Conservation (phyloP, 129 eudicot genomes). For the Pittosporum tobira region DNA sequence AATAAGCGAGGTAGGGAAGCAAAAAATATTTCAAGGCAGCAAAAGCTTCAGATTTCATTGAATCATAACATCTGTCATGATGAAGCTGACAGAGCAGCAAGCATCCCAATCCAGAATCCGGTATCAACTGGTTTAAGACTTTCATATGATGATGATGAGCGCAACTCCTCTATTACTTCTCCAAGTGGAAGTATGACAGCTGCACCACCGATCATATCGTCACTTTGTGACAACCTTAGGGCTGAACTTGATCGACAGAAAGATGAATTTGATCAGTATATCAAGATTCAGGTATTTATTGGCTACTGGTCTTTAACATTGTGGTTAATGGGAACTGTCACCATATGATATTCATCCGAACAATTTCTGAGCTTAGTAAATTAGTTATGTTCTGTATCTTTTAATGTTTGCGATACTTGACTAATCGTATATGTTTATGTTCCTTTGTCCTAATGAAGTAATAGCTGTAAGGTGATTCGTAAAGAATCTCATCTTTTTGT, state of each 20-base stretch:
- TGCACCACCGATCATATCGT: conserved; percentile 51
- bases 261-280: conserved; percentile 70
- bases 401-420: neutral
- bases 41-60: conserved; percentile 63
- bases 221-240: conserved; percentile 59
- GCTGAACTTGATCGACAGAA: conserved; percentile 72
- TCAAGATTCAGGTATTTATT: conserved; percentile 67
- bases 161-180: conserved; percentile 81
- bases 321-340: too few relatives aligned
- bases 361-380: neutral
- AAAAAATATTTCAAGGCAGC: conserved; percentile 60
- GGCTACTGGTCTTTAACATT: too few relatives aligned
- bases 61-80: conserved; percentile 49
- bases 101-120: conserved; percentile 52
- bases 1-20: conserved; percentile 55
- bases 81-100: conserved; percentile 53
- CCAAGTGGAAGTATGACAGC: conserved; percentile 89
- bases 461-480: too few relatives aligned
- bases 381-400: neutral
- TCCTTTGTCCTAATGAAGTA: too few relatives aligned
- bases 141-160: conserved; percentile 90
- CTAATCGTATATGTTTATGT: neutral
- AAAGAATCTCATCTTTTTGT: neutral
- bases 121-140: conserved; percentile 87
- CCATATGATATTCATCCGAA: neutral